Evolutionary conservation across 192 early-diverging fungal species (phyloP), one percentile per base, ranked within the genome.

Genomic region (Umbelopsis sp.): DNA sequence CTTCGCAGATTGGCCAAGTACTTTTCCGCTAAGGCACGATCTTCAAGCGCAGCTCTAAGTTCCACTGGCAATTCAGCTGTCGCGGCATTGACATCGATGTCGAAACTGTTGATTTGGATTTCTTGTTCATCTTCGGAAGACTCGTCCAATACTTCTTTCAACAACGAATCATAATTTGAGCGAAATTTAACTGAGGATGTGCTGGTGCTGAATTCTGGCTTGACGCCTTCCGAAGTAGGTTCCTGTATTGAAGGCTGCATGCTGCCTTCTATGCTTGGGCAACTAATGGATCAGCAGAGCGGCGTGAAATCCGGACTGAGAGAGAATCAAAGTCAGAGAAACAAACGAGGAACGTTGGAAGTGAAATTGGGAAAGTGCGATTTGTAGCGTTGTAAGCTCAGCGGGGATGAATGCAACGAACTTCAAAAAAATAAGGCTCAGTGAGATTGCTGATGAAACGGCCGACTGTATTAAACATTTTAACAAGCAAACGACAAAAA

Each of bases 141-240:
- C 65, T 83, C 78, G 79, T 84, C 82, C 59, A 86, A 65, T 20
- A 86, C 83, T 74, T 86, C 82, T 77, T 82, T 83, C 41, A 86
- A 69, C 44, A 86, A 76, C 43, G 77, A 77, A 65, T 86, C 84
- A 76, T 86, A 86, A 53, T 80, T 76, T 31, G 43, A 67, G 32
- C 74, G 74, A 67, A 80, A 80, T 66, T 54, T 65, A 31, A 69
- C 25, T 9, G 72, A 66, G 34, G 62, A 70, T 22, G 65, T 79
- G 29, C 78, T 79, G 24, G 47, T 34, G 24, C 76, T 77, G 56
- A n/a, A 14, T 20, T 62, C 56, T 32, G 56, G 56, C 24, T 29
- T 29, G 12, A 62, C 29, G 14, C 26, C 25, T 36, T 62, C 56
- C 56, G 56, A 62, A 62, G 56, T 20, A 62, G 17, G 26, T 62